These are phyloP conservation scores for Aspergillus cristatus DNA, from an alignment of 495 filamentous ascomycete species.

Conservation along the genomic window DNA sequence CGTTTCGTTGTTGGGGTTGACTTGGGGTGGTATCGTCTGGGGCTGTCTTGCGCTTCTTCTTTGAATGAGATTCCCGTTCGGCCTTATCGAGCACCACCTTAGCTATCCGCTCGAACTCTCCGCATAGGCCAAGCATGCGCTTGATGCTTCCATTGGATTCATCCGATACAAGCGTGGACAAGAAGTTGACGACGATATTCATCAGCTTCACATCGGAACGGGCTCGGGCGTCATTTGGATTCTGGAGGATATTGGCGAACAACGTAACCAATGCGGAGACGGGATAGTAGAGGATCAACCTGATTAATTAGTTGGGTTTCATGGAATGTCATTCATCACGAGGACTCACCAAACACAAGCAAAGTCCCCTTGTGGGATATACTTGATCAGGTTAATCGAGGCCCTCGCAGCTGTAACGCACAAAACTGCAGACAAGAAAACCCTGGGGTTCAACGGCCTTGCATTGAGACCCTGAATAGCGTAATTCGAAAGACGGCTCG, in stretches of 20 bases:
- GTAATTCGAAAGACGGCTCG: conserved; percentile 86
- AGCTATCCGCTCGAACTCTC: conserved; percentile 92
- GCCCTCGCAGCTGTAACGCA: conserved; percentile 88
- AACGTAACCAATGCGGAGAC: conserved; percentile 92
- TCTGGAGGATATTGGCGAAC: conserved; percentile 95
- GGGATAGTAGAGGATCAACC: conserved; percentile 95
- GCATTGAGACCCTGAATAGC: conserved; percentile 90
- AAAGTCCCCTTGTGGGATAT: conserved; percentile 91
- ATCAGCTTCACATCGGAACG: conserved; percentile 84
- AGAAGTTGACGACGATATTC: conserved; percentile 84
- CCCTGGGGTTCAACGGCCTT: conserved; percentile 79
- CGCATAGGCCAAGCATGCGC: conserved; percentile 86
- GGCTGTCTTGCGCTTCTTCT: conserved; percentile 69
- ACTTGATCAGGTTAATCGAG: conserved; percentile 87
- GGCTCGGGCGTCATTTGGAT: conserved; percentile 81
- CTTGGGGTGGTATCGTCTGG: conserved; percentile 24
- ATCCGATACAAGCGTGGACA: conserved; percentile 66
- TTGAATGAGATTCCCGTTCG: conserved; percentile 67
- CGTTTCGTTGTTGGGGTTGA: conserved; percentile 15
- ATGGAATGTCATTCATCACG: background rate
- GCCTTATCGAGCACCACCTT: conserved; percentile 85
- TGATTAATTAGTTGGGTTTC: conserved; percentile 17
- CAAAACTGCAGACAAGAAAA: conserved; percentile 87
- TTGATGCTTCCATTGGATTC: conserved; percentile 77
- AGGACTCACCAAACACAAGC: conserved; percentile 89